These are phyloP conservation scores for Alisma plantagoaquatica DNA, from an alignment of 106 monocot species.

Conservation along the genomic window DNA sequence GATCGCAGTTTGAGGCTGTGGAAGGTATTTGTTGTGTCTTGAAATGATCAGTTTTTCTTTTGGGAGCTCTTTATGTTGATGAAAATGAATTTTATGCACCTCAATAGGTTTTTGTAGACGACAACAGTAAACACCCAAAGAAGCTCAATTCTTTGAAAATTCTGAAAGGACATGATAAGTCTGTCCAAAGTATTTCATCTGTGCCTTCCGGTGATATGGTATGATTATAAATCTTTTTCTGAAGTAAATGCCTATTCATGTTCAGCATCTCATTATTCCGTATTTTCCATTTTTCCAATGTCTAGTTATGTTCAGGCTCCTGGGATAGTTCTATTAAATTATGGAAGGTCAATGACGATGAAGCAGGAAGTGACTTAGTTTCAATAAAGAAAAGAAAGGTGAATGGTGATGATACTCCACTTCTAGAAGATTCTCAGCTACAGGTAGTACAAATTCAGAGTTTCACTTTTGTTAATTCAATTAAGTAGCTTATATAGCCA, in stretches of 20 bases:
- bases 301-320: constrained; percentile 90
- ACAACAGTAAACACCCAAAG: constrained; percentile 20
- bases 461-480: neutral
- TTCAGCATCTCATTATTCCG: too few relatives aligned
- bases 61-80: neutral
- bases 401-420: constrained; percentile 15
- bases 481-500: too few relatives aligned
- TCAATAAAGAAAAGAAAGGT: constrained; percentile 81
- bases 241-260: too few relatives aligned
- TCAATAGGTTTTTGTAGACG: constrained; percentile 36
- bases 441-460: too few relatives aligned
- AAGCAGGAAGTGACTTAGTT: constrained; percentile 39
- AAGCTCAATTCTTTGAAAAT: constrained; percentile 51
- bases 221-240: too few relatives aligned
- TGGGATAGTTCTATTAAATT: constrained; percentile 88
- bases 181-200: constrained; percentile 60
- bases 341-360: constrained; percentile 49
- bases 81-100: constrained; percentile 6
- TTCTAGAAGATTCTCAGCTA: constrained; percentile 49
- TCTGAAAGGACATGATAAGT: constrained; percentile 55
- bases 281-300: too few relatives aligned
- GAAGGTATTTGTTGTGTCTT: too few relatives aligned
- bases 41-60: too few relatives aligned
- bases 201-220: constrained; percentile 64
- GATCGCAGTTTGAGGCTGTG: constrained; percentile 73